These are phyloP conservation scores for Paramecium tetraurelia DNA, from an alignment of 73 alveolate species.

Conservation along the genomic window DNA sequence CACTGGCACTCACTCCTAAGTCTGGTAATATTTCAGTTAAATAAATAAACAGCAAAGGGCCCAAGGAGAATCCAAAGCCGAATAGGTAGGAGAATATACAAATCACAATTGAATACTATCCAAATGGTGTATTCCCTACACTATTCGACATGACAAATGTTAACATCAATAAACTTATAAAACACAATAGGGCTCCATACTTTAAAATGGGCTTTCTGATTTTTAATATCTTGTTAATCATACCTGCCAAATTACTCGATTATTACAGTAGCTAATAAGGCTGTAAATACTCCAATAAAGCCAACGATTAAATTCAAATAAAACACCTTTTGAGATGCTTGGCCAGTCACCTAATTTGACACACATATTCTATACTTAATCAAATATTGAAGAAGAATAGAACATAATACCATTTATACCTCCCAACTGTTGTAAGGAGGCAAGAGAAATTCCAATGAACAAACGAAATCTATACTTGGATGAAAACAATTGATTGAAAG, in stretches of 20 bases:
- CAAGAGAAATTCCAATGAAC: neutral
- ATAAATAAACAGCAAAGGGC: constrained; percentile 29
- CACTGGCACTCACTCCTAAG: neutral
- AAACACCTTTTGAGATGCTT: neutral
- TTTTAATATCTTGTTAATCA: neutral
- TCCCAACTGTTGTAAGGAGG: neutral
- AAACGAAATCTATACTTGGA: neutral
- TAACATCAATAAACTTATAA: neutral
- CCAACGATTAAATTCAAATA: constrained; percentile 31
- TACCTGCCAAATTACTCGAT: constrained; percentile 41
- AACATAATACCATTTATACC: constrained; percentile 46
- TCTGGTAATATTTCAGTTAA: constrained; percentile 46
- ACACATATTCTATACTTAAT: neutral
- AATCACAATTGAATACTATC: neutral
- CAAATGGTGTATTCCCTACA: neutral
- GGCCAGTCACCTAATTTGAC: neutral
- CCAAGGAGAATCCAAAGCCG: constrained; percentile 28
- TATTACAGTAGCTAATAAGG: neutral
- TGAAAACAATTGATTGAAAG: neutral
- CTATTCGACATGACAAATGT: neutral
- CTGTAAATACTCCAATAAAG: neutral
- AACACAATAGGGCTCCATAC: neutral
- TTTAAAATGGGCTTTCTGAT: neutral
- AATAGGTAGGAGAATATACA: neutral
- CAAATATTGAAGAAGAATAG: constrained; percentile 30